Evolutionary conservation across 2,329 filamentous ascomycete genomes (phyloP).

Genomic region (Aspergillus clavatus): DNA sequence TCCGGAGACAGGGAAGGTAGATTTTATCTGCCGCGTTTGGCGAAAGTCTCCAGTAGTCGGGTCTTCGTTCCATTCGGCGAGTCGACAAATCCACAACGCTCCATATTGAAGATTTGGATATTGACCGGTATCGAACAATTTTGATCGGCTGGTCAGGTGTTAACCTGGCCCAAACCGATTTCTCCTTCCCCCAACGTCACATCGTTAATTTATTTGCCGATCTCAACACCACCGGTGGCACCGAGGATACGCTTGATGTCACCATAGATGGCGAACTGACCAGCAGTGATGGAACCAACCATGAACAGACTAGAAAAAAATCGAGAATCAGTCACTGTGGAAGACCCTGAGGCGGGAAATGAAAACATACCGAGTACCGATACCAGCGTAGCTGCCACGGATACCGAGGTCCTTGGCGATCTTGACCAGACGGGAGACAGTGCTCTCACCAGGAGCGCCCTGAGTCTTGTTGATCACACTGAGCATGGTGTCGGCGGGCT

Average conservation of each 20-base stretch:
- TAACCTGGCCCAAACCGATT: too few relatives aligned
- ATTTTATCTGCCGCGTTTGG: neutral
- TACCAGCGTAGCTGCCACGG: slow-evolving; percentile 71
- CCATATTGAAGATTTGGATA: neutral
- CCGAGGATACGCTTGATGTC: slow-evolving; percentile 65
- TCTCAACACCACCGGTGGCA: slow-evolving; percentile 72
- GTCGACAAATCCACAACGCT: neutral
- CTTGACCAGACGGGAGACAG: slow-evolving; percentile 75
- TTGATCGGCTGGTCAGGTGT: neutral
- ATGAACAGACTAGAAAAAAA: slow-evolving; percentile 19
- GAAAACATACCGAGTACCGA: slow-evolving; percentile 60
- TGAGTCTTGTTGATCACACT: slow-evolving; percentile 96
- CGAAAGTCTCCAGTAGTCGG: neutral
- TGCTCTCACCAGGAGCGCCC: slow-evolving; percentile 80
- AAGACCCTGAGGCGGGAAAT: neutral
- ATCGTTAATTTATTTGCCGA: slow-evolving; percentile 43
- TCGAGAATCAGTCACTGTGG: neutral
- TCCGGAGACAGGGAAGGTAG: neutral
- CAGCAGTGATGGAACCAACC: slow-evolving; percentile 68
- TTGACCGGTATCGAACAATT: neutral
- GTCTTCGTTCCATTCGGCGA: neutral
- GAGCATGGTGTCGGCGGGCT: slow-evolving; percentile 90
- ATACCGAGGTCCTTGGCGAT: slow-evolving; percentile 81
- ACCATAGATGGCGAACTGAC: slow-evolving; percentile 88
- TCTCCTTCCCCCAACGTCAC: slow-evolving; percentile 3